Base-by-base conservation (phyloP, 1,284 basidiomycete genomes). In the Amylostereum areolatum region DNA sequence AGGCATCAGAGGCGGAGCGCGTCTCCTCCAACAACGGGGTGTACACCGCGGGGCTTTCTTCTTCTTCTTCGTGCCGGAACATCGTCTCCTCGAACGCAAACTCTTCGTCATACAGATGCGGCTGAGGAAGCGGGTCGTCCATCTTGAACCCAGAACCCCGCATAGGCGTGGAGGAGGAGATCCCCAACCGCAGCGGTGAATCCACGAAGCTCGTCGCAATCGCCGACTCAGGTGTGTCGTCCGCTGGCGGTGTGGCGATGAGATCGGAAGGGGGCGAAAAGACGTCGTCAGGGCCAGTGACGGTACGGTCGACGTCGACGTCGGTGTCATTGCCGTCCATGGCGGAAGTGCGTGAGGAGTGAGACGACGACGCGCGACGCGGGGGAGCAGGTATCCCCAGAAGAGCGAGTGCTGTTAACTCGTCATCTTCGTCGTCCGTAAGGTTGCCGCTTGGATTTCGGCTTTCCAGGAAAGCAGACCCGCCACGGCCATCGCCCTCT, bases 231-330 rank as follows among this genome's bases (percentile, higher is more conserved):
- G 25, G 7, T 5, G 11, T 11, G 6, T 28, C 41, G 7, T 43
- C 41, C 5, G 25, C 25, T 3, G 55, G 43, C 3, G 56, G 56
- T 5, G 56, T 57, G 10, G 48, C 52, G 12, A 56, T 39, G 24
- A 54, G 30, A 2, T 57, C 56, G 10, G 56, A 57, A 35, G 46
- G 47, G 7, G 55, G 52, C 8, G 55, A 56, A 6, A 43, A 35
- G n/a, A 40, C 33, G 27, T 56, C 54, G 25, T 55, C 54, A 29
- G 50, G 33, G 3, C 47, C 47, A 34, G 18, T 43, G 37, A 27
- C 24, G 54, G 48, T 31, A 24, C 37, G 3, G 4, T 33, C 45
- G 34, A 49, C 54, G 29, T 35, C 18, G 53, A 52, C 45, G 12
- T 52, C 54, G 7, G 45, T 28, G 33, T 55, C 53, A 7, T 34